Conservation (phyloP, 768 basidiomycete genomes). For the Hericium alpestre region DNA sequence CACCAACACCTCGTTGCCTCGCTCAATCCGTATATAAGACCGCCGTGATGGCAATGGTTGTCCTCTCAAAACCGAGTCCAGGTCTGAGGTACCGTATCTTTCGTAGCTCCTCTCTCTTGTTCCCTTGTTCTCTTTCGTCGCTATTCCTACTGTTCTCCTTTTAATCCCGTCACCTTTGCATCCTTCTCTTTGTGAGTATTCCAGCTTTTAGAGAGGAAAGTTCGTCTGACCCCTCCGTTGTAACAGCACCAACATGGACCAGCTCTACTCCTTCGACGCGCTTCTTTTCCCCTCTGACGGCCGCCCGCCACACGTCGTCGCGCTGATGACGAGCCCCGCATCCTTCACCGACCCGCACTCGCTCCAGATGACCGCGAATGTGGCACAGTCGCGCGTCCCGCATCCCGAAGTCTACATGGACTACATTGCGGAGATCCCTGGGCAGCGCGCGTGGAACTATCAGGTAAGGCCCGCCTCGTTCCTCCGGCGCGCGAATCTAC, state of each 20-base stretch:
- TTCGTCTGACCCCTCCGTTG: no score
- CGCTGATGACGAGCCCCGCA: conserved; percentile 61
- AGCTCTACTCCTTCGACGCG: conserved; percentile 52
- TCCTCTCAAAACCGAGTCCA: neutral
- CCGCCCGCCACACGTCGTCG: conserved; percentile 61
- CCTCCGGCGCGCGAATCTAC: neutral
- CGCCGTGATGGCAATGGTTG: no score
- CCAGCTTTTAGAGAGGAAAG: neutral
- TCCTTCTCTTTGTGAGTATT: neutral
- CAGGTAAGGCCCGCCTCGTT: conserved; percentile 34
- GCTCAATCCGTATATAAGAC: neutral
- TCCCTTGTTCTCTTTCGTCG: neutral
- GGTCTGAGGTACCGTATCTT: neutral
- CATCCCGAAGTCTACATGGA: conserved; percentile 84
- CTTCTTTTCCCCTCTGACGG: conserved; percentile 76
- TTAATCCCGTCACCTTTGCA: neutral
- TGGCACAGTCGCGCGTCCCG: conserved; percentile 45
- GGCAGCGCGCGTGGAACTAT: conserved; percentile 61
- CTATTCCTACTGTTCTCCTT: neutral
- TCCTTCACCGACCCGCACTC: conserved; percentile 11
- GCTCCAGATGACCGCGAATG: conserved; percentile 23
- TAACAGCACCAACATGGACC: conserved; percentile 40
- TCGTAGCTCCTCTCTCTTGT: neutral
- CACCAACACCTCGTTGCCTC: neutral
- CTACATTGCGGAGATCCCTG: conserved; percentile 66